These are phyloP conservation scores for Cercospora sp. DNA, from an alignment of 2,329 filamentous ascomycete species.

Conservation along the genomic window DNA sequence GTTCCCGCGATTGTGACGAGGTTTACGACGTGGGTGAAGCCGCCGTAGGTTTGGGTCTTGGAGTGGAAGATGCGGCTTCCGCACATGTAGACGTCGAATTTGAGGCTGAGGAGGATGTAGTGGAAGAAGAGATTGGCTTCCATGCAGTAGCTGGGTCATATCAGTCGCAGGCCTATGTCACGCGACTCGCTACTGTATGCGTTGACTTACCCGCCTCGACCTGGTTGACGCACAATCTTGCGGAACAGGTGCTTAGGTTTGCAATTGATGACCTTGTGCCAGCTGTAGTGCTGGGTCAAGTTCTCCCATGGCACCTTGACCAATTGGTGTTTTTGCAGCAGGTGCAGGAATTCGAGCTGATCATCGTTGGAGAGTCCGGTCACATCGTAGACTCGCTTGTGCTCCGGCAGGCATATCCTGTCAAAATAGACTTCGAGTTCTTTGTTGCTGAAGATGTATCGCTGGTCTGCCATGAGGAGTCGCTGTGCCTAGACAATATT, in stretches of 20 bases:
- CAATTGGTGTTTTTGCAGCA: slow-evolving; percentile 44
- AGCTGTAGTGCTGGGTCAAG: slow-evolving; percentile 55
- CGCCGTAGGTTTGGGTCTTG: slow-evolving; percentile 19
- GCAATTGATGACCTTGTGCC: slow-evolving; percentile 50
- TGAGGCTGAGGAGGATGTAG: slow-evolving; percentile 53
- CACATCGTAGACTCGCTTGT: slow-evolving; percentile 25
- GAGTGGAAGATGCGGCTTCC: slow-evolving; percentile 42
- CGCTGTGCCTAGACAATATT: not conserved
- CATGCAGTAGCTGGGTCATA: slow-evolving; percentile 45
- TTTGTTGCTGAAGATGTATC: slow-evolving; percentile 19
- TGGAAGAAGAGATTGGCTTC: slow-evolving; percentile 58
- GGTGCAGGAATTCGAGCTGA: slow-evolving; percentile 29
- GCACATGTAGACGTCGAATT: slow-evolving; percentile 47
- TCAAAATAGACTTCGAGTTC: slow-evolving; percentile 33
- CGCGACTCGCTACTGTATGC: not conserved
- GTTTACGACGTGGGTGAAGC: slow-evolving; percentile 48
- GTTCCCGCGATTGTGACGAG: slow-evolving; percentile 38
- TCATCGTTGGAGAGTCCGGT: slow-evolving; percentile 20
- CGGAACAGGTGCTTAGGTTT: slow-evolving; percentile 52
- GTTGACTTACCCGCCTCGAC: slow-evolving; percentile 48
- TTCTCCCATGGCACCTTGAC: slow-evolving; percentile 59
- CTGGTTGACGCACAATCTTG: slow-evolving; percentile 51
- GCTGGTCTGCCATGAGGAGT: slow-evolving; percentile 11
- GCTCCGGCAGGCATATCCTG: slow-evolving; percentile 31
- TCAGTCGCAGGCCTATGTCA: not conserved